Base-by-base conservation (phyloP, 140 eudicot species). In the Erigeron philadelphicus region DNA sequence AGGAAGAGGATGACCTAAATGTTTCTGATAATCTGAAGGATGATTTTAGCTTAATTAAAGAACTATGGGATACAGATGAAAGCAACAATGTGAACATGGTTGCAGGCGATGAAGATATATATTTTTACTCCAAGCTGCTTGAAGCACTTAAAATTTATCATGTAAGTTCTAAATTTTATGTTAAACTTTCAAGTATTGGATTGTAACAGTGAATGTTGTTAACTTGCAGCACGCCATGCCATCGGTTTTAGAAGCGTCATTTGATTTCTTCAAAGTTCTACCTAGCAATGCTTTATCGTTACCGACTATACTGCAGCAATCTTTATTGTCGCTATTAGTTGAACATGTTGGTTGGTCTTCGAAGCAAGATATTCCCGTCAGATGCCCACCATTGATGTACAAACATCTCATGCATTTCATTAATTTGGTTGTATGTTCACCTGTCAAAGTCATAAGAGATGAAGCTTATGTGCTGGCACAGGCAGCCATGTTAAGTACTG, bases 401-500 rank as follows among this genome's bases (percentile, higher is more conserved):
- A 93, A 82, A 77, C 88, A 89, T 78, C 78, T 87, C 17, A 77
- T 74, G 70, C 70, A 81, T 67, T 84, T 93, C 76, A 56, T 93
- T 21, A 70, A 62, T 50, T 68, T 93, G 78, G 82, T 77, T 55
- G 50, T 93, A 45, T 75, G 71, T 77, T 87, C 99, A 64, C 83
- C 85, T 0, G 54, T 61, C 25, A 83, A 81, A 67, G 82, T 83
- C 35, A 80, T 89, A 61, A 93, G 71, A 73, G 87, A 89, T 61
- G 90, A 83, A 75, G 97, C 95, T 52, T 87, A 83, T 83, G 60
- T 76, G 70, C 81, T 93, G 60, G 95, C 95, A 55, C 76, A 75
- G 70, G 88, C 88, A 80, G 93, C 99, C 79, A 89, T 93, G 93
- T 70, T 75, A 55, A 87, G 99, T 82, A 85, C 87, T 58, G 99